Percentiles rank a stretch among this genome's conserved stretches.
These are phyloP conservation scores for Citrullus amarus DNA, from an alignment of 306 rosid genomes.

Conservation along the genomic window DNA sequence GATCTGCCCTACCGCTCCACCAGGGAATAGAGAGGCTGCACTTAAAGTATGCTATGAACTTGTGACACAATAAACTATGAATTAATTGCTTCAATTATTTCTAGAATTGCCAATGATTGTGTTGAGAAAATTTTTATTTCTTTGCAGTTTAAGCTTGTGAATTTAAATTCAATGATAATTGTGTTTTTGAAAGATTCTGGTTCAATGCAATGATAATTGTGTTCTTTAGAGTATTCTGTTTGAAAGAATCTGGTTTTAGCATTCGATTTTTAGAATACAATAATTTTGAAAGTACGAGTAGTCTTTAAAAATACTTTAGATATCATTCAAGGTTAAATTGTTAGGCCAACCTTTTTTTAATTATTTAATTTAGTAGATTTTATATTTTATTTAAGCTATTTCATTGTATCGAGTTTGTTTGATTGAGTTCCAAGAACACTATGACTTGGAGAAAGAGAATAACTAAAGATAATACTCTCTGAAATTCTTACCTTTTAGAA, in stretches of 20 bases:
- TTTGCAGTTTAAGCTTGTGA: not conserved
- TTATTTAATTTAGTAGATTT: not conserved
- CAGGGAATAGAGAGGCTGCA: slow-evolving; percentile 84
- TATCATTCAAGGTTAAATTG: not conserved
- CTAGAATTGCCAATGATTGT: not conserved
- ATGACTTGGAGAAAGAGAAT: not conserved
- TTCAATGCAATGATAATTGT: not conserved
- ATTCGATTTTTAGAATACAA: not conserved
- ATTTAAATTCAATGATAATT: not conserved
- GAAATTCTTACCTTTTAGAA: not conserved
- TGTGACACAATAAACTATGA: not conserved
- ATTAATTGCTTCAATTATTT: not conserved
- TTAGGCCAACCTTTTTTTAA: not conserved
- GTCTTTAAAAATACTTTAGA: not conserved
- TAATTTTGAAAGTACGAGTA: not conserved
- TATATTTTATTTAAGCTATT: not conserved
- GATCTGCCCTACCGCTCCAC: slow-evolving; percentile 73
- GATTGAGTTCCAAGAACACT: not conserved
- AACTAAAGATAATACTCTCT: not conserved
- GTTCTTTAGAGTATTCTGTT: not conserved
- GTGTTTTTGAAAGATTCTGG: too few relatives aligned
- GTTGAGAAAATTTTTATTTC: not conserved
- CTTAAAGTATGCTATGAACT: slow-evolving; percentile 46
- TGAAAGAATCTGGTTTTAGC: not conserved
- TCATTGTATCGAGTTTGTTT: not conserved